A percentile compares a stretch with the other conserved stretches of the same genome.
These are phyloP conservation scores for Cyberlindnera saturnus DNA, from an alignment of 805 yeast genomes.

Conservation along the genomic window DNA sequence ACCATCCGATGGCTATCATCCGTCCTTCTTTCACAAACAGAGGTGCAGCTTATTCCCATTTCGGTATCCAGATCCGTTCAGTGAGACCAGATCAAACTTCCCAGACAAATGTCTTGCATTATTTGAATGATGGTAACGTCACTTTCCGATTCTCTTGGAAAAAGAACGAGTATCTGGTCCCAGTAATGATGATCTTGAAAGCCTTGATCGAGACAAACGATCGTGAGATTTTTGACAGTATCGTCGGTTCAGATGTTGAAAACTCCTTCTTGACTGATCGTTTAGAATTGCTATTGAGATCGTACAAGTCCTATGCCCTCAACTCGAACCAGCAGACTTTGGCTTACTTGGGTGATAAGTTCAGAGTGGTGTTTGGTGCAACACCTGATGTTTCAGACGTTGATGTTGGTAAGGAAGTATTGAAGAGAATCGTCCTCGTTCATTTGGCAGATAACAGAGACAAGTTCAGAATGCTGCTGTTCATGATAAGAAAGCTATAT, in stretches of 20 bases:
- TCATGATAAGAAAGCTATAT: conserved; percentile 94
- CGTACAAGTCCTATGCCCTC: conserved; percentile 76
- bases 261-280: conserved; percentile 97
- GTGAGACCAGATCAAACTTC: conserved; percentile 97
- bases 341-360: conserved; percentile 92
- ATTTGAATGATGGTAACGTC: conserved; percentile 90
- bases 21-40: conserved; percentile 93
- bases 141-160: conserved; percentile 97
- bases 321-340: conserved; percentile 83
- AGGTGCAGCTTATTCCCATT: conserved; percentile 84
- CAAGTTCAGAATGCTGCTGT: conserved; percentile 80
- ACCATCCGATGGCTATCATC: conserved; percentile 95
- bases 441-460: conserved; percentile 71
- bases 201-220: conserved; percentile 89
- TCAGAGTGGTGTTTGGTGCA: conserved; percentile 88
- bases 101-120: conserved; percentile 95
- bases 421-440: conserved; percentile 80
- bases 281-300: conserved; percentile 84
- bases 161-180: conserved; percentile 90
- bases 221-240: conserved; percentile 93
- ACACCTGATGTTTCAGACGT: conserved; percentile 82
- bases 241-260: conserved; percentile 79
- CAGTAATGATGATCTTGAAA: conserved; percentile 86
- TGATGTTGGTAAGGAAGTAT: conserved; percentile 84
- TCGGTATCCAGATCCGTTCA: conserved; percentile 89